These are phyloP conservation scores for Byssothecium circinans DNA, from an alignment of 2,329 filamentous ascomycete genomes.

Conservation along the genomic window DNA sequence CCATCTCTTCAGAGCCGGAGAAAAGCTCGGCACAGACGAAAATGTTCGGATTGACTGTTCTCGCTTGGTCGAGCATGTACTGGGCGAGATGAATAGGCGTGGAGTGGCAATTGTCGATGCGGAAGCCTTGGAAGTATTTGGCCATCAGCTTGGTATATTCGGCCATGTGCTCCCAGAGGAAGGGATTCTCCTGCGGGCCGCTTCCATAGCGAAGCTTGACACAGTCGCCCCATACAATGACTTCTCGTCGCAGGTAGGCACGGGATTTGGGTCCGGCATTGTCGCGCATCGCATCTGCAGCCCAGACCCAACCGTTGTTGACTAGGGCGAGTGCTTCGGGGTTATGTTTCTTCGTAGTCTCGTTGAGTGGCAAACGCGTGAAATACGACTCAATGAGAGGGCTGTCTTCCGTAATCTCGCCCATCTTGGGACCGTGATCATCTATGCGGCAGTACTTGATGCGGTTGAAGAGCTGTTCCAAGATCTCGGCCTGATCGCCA, in stretches of 20 bases:
- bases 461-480: constrained; percentile 90
- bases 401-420: constrained; percentile 72
- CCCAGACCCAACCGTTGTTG: constrained; percentile 99
- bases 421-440: constrained; percentile 83
- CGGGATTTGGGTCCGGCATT: constrained; percentile 87
- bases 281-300: constrained; percentile 89
- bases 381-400: constrained; percentile 95
- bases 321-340: constrained; percentile 77
- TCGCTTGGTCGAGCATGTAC: constrained; percentile 91
- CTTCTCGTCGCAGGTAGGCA: constrained; percentile 92
- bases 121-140: constrained; percentile 91
- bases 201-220: constrained; percentile 92
- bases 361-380: constrained; percentile 80
- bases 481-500: constrained; percentile 74
- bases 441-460: constrained; percentile 96
- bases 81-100: constrained; percentile 94
- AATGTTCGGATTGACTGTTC: constrained; percentile 80
- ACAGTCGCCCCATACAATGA: constrained; percentile 98
- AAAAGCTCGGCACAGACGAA: constrained; percentile 96
- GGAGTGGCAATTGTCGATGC: constrained; percentile 97
- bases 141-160: constrained; percentile 89
- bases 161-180: constrained; percentile 94
- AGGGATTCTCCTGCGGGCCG: constrained; percentile 81
- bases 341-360: constrained; percentile 74
- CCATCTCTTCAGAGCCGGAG: constrained; percentile 91